Conservation (phyloP, 1,284 basidiomycete species). For the Phylloboletellus chloephorus region DNA sequence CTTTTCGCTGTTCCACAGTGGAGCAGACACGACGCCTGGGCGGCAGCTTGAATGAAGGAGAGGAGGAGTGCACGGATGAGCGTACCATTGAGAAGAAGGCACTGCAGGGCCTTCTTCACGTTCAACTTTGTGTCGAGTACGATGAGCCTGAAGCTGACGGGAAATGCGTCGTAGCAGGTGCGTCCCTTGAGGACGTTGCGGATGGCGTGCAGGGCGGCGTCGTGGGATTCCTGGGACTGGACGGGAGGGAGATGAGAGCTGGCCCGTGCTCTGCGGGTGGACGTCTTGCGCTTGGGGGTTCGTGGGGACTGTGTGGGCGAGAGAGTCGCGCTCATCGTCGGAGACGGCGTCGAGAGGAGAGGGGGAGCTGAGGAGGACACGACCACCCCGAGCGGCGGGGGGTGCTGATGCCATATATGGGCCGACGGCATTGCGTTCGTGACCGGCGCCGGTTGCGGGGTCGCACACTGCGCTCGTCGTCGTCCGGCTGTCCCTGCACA, state of each 20-base stretch:
- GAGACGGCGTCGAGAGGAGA: conserved; percentile 2
- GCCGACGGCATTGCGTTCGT: conserved; percentile 15
- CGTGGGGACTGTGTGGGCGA: conserved; percentile 28
- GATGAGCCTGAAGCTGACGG: conserved; percentile 93
- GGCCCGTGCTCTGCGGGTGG: conserved; percentile 48
- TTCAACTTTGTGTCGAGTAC: conserved; percentile 93
- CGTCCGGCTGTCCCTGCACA: neutral
- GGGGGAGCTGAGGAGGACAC: neutral
- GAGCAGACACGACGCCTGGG: conserved; percentile 93
- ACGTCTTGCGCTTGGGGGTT: conserved; percentile 36
- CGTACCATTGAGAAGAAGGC: conserved; percentile 82
- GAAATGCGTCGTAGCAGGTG: conserved; percentile 92
- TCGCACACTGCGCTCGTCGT: neutral
- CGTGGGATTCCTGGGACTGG: conserved; percentile 59
- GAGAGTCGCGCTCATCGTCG: conserved; percentile 38
- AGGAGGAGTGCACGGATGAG: neutral
- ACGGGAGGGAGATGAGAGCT: conserved; percentile 53
- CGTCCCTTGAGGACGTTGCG: conserved; percentile 80
- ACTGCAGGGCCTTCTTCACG: conserved; percentile 89
- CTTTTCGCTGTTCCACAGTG: conserved; percentile 93
- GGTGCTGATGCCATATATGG: conserved; percentile 18
- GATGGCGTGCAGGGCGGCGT: conserved; percentile 72
- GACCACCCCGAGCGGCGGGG: conserved; percentile 13
- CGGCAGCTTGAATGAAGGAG: conserved; percentile 2
- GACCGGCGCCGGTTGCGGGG: conserved; percentile 11